Base-by-base conservation (phyloP, 163 green algal species). In the Scenedesmus sp. region DNA sequence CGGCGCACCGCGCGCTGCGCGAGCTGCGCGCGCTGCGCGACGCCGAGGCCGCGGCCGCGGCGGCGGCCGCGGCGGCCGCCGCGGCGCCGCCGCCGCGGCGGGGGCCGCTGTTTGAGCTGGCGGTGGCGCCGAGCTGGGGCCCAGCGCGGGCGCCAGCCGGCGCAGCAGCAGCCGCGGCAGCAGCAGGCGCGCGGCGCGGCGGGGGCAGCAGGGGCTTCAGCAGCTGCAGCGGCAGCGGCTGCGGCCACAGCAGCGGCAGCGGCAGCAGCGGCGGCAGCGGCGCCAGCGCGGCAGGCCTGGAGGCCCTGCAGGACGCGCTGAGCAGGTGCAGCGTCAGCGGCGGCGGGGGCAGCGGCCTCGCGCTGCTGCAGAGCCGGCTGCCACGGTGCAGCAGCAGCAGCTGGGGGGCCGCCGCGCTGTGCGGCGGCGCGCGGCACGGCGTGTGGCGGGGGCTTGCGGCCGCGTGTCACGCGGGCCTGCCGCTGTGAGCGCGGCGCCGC, bases 181-280 rank as follows among this genome's bases (percentile, higher is more conserved):
- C n/a, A n/a, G n/a, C n/a, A n/a, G n/a, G n/a, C n/a, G n/a, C n/a
- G n/a, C n/a, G n/a, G n/a, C n/a, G 22, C 45, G 45, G 4, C 28
- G 45, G 17, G 44, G 63, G 65, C 65, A 63, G 24, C 24, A 45
- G 36, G 47, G 56, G 47, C 47, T 48, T 3, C 0, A 22, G 18
- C 31, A 75, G 26, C 53, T 34, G 53, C 53, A 60, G 24, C 53
- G 24, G 10, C 53, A 11, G 7, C 39, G 39, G 39, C 39, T n/a
- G n/a, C n/a, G n/a, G 63, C 4, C 33, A 34, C 29, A 72, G 33
- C 31, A 24, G 42, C 64, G 36, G 54, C 66, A 51, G 66, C 47
- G 14, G 66, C 48, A 64, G 66, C 65, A 31, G 65, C 66, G 26
- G 66, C 66, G 53, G 66, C 66, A 64, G 66, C 58, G 22, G n/a